Evolutionary conservation across 1,139 yeast genomes (phyloP).

Genomic region (Kurtzmaniella quercitrusa): DNA sequence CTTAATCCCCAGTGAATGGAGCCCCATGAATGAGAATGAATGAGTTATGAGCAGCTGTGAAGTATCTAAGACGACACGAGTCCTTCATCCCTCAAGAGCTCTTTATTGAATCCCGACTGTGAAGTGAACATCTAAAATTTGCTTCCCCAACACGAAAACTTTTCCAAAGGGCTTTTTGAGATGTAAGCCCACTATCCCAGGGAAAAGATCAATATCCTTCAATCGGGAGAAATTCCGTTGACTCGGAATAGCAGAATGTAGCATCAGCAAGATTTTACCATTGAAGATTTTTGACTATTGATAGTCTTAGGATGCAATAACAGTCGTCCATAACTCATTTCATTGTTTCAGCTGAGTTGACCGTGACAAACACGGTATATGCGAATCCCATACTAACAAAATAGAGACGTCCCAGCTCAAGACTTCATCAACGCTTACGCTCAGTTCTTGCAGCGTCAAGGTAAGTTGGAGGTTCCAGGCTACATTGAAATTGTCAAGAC

Average conservation of each 20-base stretch:
- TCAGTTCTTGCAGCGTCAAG: slow-evolving; percentile 99
- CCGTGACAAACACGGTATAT: background rate
- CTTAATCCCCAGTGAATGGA: slow-evolving; percentile 2
- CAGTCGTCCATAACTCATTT: background rate
- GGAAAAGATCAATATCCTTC: background rate
- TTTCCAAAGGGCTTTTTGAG: background rate
- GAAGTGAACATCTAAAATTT: background rate
- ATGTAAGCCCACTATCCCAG: background rate
- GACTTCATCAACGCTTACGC: slow-evolving; percentile 99
- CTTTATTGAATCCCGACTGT: background rate
- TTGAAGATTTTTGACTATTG: background rate
- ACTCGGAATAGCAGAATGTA: background rate
- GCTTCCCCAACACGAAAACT: background rate
- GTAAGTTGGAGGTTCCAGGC: slow-evolving; percentile 99
- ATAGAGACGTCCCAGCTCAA: slow-evolving; percentile 99
- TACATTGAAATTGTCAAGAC: slow-evolving; percentile 99
- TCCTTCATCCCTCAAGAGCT: too few relatives aligned
- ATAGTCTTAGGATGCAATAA: background rate
- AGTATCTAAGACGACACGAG: background rate
- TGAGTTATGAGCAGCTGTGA: background rate
- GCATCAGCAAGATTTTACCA: background rate
- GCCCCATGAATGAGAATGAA: background rate
- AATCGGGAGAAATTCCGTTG: background rate
- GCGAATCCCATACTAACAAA: background rate
- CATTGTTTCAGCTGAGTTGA: background rate